Conservation (phyloP, 2,329 filamentous ascomycete species). For the Talaromyces sp. region DNA sequence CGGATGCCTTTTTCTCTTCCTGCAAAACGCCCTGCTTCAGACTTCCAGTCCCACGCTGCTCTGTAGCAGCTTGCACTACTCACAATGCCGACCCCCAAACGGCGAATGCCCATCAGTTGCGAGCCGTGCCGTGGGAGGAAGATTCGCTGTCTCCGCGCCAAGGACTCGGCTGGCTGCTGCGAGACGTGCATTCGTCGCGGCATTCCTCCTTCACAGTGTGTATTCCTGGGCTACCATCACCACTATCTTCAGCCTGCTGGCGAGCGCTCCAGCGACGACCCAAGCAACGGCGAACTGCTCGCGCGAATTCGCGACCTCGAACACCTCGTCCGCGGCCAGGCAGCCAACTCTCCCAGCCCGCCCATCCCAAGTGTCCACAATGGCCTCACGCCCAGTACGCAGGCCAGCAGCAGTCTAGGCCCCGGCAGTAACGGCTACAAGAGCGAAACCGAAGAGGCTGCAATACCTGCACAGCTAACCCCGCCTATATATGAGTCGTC, state of each 20-base stretch:
- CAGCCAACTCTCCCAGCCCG: conserved; percentile 18
- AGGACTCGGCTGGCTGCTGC: conserved; percentile 25
- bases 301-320: conserved; percentile 33
- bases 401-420: conserved; percentile 23
- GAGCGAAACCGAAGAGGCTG: not conserved
- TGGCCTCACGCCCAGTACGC: conserved; percentile 14
- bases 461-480: conserved; percentile 10
- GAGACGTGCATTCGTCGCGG: conserved; percentile 37
- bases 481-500: conserved; percentile 18
- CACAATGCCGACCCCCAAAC: conserved; percentile 17
- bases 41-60: not conserved
- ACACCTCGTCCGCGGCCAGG: conserved; percentile 31
- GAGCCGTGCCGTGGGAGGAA: conserved; percentile 38
- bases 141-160: conserved; percentile 36
- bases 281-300: conserved; percentile 26
- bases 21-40: not conserved
- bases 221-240: conserved; percentile 33
- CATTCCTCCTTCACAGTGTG: conserved; percentile 31
- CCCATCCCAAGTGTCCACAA: conserved; percentile 17
- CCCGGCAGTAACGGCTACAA: conserved; percentile 23
- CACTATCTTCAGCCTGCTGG: conserved; percentile 23
- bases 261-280: conserved; percentile 16
- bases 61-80: not conserved
- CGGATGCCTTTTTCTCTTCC: not conserved
- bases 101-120: conserved; percentile 34